Base-by-base conservation (phyloP, 306 rosid genomes). In the Cucumis melo region DNA sequence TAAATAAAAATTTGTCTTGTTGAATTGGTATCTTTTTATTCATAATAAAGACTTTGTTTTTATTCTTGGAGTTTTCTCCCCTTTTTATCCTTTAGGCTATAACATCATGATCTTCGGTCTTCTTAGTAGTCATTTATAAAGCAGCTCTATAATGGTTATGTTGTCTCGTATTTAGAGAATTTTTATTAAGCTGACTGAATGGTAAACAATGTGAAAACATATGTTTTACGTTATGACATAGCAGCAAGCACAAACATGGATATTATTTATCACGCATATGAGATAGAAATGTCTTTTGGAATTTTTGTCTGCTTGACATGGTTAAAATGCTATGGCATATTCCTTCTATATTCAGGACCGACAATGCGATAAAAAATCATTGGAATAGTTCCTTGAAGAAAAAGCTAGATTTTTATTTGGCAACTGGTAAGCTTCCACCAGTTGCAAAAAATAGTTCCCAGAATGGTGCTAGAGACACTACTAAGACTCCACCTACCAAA, bases 311-410 rank as follows among this genome's bases (percentile, higher is more conserved):
- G 39, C 41, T 19, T 57, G 21, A 34, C 42, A 41, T 76, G 21
- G 42, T 46, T 76, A 39, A 23, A 1, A 59, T 15, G 42, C 8
- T 23, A 38, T 59, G 16, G 56, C 29, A 3, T 59, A 57, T 41
- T 39, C 36, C 36, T 58, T 29, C 13, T 46, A n/a, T 56, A 14
- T 82, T 84, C 91, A 94, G 99, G 87, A 94, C 99, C 74, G 99
- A 94, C 75, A 94, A 94, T 82, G 97, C 96, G 24, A 94, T 94
- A 83, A 94, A 94, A 88, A 94, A 94, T 73, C 99, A 94, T 81
- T 94, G 99, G 99, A 94, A 94, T 88, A 94, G 99, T 86, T 94
- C 99, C 83, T 88, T 94, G 82, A 94, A 94, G 89, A 94, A 94
- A 81, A 94, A 94, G 80, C 82, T 90, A 53, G 98, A 94, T 59